Base-by-base conservation (phyloP, 2,329 filamentous ascomycete species). In the Ceratocystis ficicola region DNA sequence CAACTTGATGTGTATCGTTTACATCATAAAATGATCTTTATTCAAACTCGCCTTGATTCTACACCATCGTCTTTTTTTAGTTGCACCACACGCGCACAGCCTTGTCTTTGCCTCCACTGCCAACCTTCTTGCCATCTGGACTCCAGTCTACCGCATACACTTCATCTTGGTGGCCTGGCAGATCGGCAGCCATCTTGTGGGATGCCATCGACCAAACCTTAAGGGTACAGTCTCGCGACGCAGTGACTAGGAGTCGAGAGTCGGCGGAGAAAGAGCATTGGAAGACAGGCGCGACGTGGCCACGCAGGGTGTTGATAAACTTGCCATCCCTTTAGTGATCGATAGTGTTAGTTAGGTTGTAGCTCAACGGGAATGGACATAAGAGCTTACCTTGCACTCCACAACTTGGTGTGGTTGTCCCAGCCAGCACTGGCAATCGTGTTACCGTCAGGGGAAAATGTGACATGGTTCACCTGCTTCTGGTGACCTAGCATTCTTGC, bases 81-180 rank as follows among this genome's bases (percentile, higher is more conserved):
- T 86, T 84, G 70, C 83, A 79, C 85, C 85, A 88, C 52, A 86
- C 75, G 70, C 84, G 78, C 22, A 88, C 83, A 1, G 84, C 84
- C 75, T 95, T 96, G 75, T 99, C 94, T 74, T 93, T 93, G 8
- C 94, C 94, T 65, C 92, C 94, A 74, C 91, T 96, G 20, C 86
- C 91, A 17, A 97, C 92, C 71, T 86, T 86, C 70, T 90, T 83
- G 7, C 94, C 94, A 73, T 96, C 92, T 0, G 90, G 87, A 70
- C 89, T 92, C 94, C 93, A 97, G 74, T 97, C 93, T 12, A 96
- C 86, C 0, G 92, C 90, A 75, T 92, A 96, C 0, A 96, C 92
- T 74, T 96, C 90, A 72, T 96, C 93, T 73, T 89, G 84, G 74
- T 97, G 93, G 0, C 93, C 91, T 0, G 92, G 90, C 59, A 97